Conservation (phyloP, 345 rosid species). For the Dipteronia dyeriana region DNA sequence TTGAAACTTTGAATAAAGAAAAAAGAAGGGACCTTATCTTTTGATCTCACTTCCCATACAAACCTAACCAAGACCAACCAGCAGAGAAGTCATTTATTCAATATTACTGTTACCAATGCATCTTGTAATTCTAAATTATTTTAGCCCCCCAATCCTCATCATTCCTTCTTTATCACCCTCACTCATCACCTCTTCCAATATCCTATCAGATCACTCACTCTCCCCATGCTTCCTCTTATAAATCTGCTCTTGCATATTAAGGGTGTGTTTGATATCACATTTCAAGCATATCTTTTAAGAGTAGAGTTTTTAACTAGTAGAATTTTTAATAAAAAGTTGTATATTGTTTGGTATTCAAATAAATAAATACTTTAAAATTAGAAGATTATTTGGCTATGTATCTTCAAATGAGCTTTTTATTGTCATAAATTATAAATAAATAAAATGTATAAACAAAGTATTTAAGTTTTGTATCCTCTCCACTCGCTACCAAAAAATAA, state of each 20-base stretch:
- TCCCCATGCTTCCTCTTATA: slow-evolving; percentile 10
- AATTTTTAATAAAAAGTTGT: too few species aligned
- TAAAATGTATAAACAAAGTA: too few species aligned
- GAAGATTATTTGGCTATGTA: too few species aligned
- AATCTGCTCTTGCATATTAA: slow-evolving; percentile 24
- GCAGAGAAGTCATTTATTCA: slow-evolving; percentile 34
- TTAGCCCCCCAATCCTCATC: slow-evolving; percentile 20
- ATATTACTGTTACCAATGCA: slow-evolving; percentile 39
- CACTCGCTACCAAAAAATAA: too few species aligned
- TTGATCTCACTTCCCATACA: slow-evolving; percentile 16
- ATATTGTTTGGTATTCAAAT: too few species aligned
- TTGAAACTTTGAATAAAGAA: background rate
- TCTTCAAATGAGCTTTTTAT: too few species aligned
- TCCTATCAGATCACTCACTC: too few species aligned
- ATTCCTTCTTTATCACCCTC: slow-evolving; percentile 2
- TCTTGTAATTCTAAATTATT: slow-evolving; percentile 45
- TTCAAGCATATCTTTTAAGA: too few species aligned
- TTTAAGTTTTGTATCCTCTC: too few species aligned
- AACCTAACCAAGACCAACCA: slow-evolving; percentile 13
- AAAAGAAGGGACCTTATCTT: slow-evolving; percentile 2
- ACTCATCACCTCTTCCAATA: background rate
- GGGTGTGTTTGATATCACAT: background rate
- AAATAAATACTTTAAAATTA: too few species aligned
- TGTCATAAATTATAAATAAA: too few species aligned
- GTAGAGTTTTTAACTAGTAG: too few species aligned